Base-by-base conservation (phyloP, 2,329 filamentous ascomycete genomes). In the Aspergillus aculeatinus region DNA sequence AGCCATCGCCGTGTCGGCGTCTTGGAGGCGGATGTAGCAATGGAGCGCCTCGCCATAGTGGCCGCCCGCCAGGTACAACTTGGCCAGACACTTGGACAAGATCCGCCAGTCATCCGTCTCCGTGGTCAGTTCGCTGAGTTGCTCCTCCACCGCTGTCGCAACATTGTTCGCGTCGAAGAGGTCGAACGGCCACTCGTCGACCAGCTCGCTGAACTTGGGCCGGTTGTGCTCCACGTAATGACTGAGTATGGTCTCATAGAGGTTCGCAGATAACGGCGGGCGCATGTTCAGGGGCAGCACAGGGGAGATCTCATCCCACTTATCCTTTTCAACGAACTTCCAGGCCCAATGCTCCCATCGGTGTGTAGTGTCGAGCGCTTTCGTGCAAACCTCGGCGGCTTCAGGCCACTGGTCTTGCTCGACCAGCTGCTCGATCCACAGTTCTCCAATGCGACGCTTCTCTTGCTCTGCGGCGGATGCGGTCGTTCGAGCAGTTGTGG, bases 331-430 rank as follows among this genome's bases (percentile, higher is more conserved):
- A 7, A 92, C 91, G 77, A 99, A 99, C 0, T 86, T 89, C 86
- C 90, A 96, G 5, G 96, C 89, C 92, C 94, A 98, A 69, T 96
- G 91, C 77, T 98, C 93, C 95, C 95, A 99, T 67, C 89, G 82
- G 51, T 89, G 83, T 1, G 92, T 87, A 1, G 89, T 91, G 48
- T 87, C 87, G 1, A 99, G 81, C 0, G 97, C 93, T 70, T 89
- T 92, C 14, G 89, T 90, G 60, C 92, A 94, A 4, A 96, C 82
- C 68, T 89, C 83, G 0, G 92, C 94, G 5, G 95, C 95, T 59
- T 84, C 81, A 9, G 74, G 73, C 95, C 95, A 99, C 62, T 94
- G 83, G 9, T 86, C 83, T 0, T 85, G 82, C 39, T 88, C 85
- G 35, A 96, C 85, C 35, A 98, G 83, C 68, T 96, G 91, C 62